phyloP scores from a whole-genome alignment of 768 basidiomycete species.

The Omphalotus guepiniiformis region DNA sequence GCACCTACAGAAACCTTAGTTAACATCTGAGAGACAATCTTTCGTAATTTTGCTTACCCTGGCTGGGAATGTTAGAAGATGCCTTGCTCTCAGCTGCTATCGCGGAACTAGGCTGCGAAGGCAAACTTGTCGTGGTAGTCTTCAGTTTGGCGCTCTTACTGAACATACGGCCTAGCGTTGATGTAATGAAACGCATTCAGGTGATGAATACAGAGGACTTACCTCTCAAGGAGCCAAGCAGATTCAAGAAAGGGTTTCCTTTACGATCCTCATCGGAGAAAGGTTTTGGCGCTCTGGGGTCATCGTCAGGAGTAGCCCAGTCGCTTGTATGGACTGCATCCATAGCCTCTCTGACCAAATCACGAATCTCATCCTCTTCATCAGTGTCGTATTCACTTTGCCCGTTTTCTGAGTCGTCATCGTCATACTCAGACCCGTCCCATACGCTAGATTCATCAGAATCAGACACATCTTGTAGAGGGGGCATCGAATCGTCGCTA shows the following conservation, averaged over 20 bases:
- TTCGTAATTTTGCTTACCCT: no score
- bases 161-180: slow-evolving; percentile 58
- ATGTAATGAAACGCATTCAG: slow-evolving; percentile 3
- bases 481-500: slow-evolving; percentile 59
- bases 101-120: no score
- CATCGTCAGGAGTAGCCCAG: slow-evolving; percentile 47
- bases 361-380: slow-evolving; percentile 61
- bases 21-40: no score
- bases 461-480: slow-evolving; percentile 61
- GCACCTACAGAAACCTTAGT: no score
- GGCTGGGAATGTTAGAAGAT: no score
- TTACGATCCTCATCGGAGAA: slow-evolving; percentile 50
- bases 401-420: slow-evolving; percentile 32
- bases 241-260: slow-evolving; percentile 74
- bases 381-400: slow-evolving; percentile 59
- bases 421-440: slow-evolving; percentile 28
- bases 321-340: slow-evolving; percentile 58
- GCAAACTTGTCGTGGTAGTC: slow-evolving; percentile 18
- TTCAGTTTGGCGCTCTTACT: slow-evolving; percentile 41
- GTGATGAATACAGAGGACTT: slow-evolving; percentile 8
- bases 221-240: slow-evolving; percentile 75
- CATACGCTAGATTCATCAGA: slow-evolving; percentile 38
- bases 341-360: slow-evolving; percentile 68
- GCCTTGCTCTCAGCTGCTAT: no score
- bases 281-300: slow-evolving; percentile 37